Evolutionary conservation across 345 rosid genomes (phyloP), one percentile per base, ranked within the genome.

Genomic region (Stellera chamaejasme): DNA sequence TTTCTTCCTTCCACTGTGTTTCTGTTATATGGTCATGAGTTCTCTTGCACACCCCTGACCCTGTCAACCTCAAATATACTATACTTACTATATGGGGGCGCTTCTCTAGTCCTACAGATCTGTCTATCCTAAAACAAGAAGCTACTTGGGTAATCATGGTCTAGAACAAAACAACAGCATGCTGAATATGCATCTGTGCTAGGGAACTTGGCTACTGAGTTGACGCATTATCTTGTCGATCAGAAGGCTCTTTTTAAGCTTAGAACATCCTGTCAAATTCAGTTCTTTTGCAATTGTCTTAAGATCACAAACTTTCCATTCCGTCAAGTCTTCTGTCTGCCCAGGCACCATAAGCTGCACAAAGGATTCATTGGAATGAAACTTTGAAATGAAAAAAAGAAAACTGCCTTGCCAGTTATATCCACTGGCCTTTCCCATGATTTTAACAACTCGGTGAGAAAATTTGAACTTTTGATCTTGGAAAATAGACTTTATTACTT

Each of bases 271-370:
- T 10, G 60, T 62, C 36, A 85, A 45, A 57, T 78, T 80, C 59
- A 63, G 58, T 45, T 54, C 65, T 69, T 73, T 85, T 4, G 84
- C 93, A 49, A 82, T 74, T 71, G 68, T 70, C 67, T 58, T 77
- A 62, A 85, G 69, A 36, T 85, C 81, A 41, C 48, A 48, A 45
- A 82, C 36, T 59, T 61, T 81, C 84, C 79, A 41, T 36, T 66
- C 60, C 69, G 61, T 55, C 82, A 84, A 59, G 43, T 59, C 65
- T 63, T 43, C 54, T 65, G 15, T 15, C 26, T 56, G 14, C 41
- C 10, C 7, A 19, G 62, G 41, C 14, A 43, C 43, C 56, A 27
- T 47, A 50, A 39, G 58, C 50, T 59, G 60, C 14, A 48, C 48
- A 58, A 48, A 13, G n/a, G 76, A 52, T 55, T 56, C 73, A 70